Evolutionary conservation across 306 rosid species (phyloP), one percentile per base, ranked within the genome.

Genomic region (Vigna hirtella): DNA sequence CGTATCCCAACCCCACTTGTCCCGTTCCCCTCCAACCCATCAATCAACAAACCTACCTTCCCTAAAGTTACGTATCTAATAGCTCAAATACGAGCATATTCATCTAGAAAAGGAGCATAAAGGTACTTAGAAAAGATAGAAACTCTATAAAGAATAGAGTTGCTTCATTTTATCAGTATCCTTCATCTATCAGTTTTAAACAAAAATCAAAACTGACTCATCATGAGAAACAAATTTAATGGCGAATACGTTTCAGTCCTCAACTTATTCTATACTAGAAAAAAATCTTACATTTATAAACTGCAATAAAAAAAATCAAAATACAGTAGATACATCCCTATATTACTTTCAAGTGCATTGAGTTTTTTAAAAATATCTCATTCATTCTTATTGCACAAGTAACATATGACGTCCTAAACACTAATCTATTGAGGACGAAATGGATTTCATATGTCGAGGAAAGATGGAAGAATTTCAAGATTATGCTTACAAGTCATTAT

Each of bases 91-190:
- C 22, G 1, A 20, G 22, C 22, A 20, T 20, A 20, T 20, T 93
- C 98, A 51, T 93, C 95, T 53, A 91, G 97, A 77, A 93, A 62
- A 83, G 64, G 24, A 58, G 70, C 69, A 20, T 20, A 20, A 20
- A 20, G 1, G 22, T 77, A 49, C 17, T 55, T 49, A 59, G 26
- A 38, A 68, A 71, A 66, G 66, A 20, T 50, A 16, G 17, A 51
- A 65, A 47, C 48, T 65, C 55, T 24, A 66, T 15, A 49, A 67
- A 61, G 28, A 40, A 22, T 14, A 32, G 34, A 84, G 48, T 51
- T 43, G 55, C 65, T 24, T n/a, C 75, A 48, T 32, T 15, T 45
- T 24, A 74, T 63, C 70, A 61, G 7, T 20, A 62, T 43, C 58
- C 48, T 72, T 24, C 61, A 49, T 34, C 26, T 43, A 9, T 32